These are phyloP conservation scores for Pichia paraexigua DNA, from an alignment of 805 yeast species.

Conservation along the genomic window DNA sequence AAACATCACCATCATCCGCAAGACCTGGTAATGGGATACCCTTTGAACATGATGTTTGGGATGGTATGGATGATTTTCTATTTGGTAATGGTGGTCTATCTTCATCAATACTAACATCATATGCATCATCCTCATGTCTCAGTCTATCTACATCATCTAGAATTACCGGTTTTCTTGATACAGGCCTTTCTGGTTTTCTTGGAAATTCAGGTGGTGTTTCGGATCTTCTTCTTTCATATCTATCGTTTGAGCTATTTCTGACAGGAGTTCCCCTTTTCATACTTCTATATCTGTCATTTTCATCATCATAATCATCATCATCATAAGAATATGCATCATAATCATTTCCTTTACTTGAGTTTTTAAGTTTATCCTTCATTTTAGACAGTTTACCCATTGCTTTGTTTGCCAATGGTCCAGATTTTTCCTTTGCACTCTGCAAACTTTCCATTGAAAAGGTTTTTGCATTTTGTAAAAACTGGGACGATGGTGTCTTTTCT, in stretches of 20 bases:
- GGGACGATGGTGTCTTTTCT: conserved; percentile 5
- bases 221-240: conserved; percentile 1
- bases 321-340: neutral
- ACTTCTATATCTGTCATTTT: conserved; percentile 1
- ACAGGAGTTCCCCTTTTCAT: neutral
- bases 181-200: neutral
- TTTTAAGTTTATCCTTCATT: conserved; percentile 10
- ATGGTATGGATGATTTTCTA: conserved; percentile 10
- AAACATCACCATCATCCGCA: neutral
- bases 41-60: neutral
- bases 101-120: conserved; percentile 15
- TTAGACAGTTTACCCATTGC: conserved; percentile 9
- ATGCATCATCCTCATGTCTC: neutral
- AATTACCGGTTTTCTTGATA: neutral
- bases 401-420: conserved; percentile 10
- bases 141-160: neutral
- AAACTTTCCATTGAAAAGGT: conserved; percentile 9
- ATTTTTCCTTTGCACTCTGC: conserved; percentile 9
- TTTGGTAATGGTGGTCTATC: conserved; percentile 23
- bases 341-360: neutral
- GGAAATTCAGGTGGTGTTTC: neutral
- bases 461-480: conserved; percentile 7
- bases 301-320: conserved; percentile 6
- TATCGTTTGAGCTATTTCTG: neutral
- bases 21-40: conserved; percentile 8